Base-by-base conservation (phyloP, 139 green algal genomes). In the Chlorella sorokiniana region DNA sequence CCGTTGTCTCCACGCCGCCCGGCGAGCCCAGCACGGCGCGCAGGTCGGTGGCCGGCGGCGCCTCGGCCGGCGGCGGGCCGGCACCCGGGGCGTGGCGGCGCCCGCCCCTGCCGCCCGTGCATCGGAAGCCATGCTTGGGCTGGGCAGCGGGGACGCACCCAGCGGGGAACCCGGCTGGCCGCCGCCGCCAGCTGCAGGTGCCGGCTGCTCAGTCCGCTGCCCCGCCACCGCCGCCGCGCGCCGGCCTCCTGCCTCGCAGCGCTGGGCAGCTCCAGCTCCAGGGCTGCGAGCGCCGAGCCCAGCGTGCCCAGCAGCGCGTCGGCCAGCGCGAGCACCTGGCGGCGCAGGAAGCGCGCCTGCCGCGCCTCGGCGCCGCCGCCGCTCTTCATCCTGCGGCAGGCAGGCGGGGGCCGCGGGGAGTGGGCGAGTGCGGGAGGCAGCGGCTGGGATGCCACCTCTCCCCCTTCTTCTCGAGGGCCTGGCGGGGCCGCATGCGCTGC, bases 301-400 rank as follows among this genome's bases (percentile, higher is more conserved):
- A 69, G 16, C 6, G 52, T 64, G 8, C 35, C 73, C 35, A 69
- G 35, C 73, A 79, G 54, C 3, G 73, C 59, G 31, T 79, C 73
- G 2, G 52, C 35, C 37, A 79, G 73, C 54, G 54, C 4, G 5
- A 54, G 73, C 25, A 54, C 73, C 27, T 79, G 73, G 35, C 54
- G 73, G 10, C 73, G 73, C 54, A 79, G 73, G 31, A 69, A 42
- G 51, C 73, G 73, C 2, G 73, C 51, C 27, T 79, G 73, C 25
- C 73, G 38, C 0, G 73, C 37, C 73, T 68, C 73, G 0, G 37
- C 54, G 8, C 31, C 40, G 25, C 31, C 23, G 4, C 54, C 27
- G 23, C 23, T 51, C 37, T 51, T 51, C 37, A 79, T 44, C n/a
- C 69, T 79, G 73, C 73, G 31, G 27, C 70, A 48, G 37, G 20